Conservation (phyloP, 495 filamentous ascomycete genomes). For the Aspergillus nidulans region DNA sequence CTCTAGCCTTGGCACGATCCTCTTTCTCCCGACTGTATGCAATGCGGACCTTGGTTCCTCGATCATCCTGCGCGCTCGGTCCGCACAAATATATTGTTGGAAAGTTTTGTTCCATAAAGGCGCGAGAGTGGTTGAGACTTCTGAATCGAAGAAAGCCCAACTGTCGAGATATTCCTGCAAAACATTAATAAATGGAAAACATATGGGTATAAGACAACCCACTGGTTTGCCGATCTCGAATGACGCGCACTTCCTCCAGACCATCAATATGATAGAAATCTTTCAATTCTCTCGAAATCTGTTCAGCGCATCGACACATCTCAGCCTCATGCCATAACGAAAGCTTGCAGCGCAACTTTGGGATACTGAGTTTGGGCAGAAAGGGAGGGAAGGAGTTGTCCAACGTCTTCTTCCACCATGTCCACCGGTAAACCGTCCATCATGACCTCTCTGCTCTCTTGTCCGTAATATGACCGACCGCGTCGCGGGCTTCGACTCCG, state of each 20-base stretch:
- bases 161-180: constrained; percentile 53
- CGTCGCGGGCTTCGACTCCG: constrained; percentile 39
- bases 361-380: constrained; percentile 1
- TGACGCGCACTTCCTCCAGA: constrained; percentile 60
- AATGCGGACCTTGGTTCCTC: constrained; percentile 56
- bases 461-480: constrained; percentile 42
- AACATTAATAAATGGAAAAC: neutral
- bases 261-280: constrained; percentile 54
- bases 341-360: constrained; percentile 14
- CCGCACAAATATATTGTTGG: constrained; percentile 59
- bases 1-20: constrained; percentile 46
- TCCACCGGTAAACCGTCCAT: constrained; percentile 57
- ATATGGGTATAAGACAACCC: constrained; percentile 16
- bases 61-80: constrained; percentile 41
- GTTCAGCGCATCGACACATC: constrained; percentile 34
- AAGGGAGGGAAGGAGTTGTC: constrained; percentile 39
- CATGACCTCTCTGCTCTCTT: constrained; percentile 56
- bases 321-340: constrained; percentile 41
- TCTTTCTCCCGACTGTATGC: constrained; percentile 56
- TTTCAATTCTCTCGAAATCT: constrained; percentile 61
- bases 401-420: constrained; percentile 61
- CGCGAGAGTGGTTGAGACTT: constrained; percentile 53
- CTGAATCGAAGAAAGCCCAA: constrained; percentile 68
- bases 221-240: constrained; percentile 65
- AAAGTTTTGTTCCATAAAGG: constrained; percentile 63